Base-by-base conservation (phyloP, 1,284 basidiomycete species). In the Boletus holoroseus region DNA sequence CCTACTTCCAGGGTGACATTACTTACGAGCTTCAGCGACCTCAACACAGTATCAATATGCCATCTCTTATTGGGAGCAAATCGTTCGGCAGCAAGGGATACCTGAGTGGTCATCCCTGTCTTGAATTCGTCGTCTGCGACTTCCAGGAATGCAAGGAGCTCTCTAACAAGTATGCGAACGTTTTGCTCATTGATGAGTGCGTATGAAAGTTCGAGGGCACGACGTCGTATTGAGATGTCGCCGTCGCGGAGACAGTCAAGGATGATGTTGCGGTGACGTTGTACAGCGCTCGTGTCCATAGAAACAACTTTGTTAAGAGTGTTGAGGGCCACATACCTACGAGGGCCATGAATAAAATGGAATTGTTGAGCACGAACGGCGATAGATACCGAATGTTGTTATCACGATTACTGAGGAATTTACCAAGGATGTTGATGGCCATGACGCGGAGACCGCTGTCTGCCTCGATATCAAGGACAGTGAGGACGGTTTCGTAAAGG, bases 81-180 rank as follows among this genome's bases (percentile, higher is more conserved):
- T 43, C 93, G 79, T 70, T 99, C 96, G 0, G 96, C 96, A 2
- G 94, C 95, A 20, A 98, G 75, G 58, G 88, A 93, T 55, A 99
- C 95, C 69, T 99, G 95, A 0, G 95, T 97, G 0, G 96, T 99
- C 83, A 99, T 88, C 1, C 91, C 89, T 4, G 93, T 79, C 73
- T 99, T 99, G 78, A 99, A 99, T 70, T 99, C 96, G 62, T 96
- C 95, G 68, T 99, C 96, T 18, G 96, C 94, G 16, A 98, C 92
- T 64, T 99, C 95, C 16, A 99, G 78, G 81, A 99, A 99, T 0
- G 93, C 90, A 34, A 99, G 77, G 20, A 99, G 76, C 65, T 99
- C 96, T 49, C 94, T 77, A 43, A 93, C 91, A 54, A 99, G 82
- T 43, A 97, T 81, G 34, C 92, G 85, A 36, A 99, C 91, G 64